phyloP scores from a whole-genome alignment of 1,284 basidiomycete species.

The Tilletia indica region DNA sequence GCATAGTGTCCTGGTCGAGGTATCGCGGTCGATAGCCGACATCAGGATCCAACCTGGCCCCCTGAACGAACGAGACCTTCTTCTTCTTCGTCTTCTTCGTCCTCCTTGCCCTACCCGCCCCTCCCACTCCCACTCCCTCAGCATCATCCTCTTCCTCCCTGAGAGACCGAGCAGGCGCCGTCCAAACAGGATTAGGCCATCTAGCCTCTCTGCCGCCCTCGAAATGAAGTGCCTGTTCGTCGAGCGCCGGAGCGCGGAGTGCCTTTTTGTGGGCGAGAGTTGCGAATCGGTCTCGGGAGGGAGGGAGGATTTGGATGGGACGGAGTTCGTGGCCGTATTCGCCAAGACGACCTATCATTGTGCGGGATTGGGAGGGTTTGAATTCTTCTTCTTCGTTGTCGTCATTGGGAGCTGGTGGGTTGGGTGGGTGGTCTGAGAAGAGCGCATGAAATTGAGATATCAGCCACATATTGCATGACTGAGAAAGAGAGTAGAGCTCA shows the following conservation, averaged over 20 bases:
- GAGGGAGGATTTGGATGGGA: not conserved
- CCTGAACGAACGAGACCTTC: not conserved
- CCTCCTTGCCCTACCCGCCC: not conserved
- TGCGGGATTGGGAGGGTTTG: too few relatives aligned
- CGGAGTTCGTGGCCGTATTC: constrained; percentile 1
- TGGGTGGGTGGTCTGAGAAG: too few relatives aligned
- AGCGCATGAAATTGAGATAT: too few relatives aligned
- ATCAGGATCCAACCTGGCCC: not conserved
- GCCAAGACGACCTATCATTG: not conserved
- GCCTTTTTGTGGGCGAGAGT: not conserved
- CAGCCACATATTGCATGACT: too few relatives aligned
- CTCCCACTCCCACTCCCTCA: too few relatives aligned
- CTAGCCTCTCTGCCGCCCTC: not conserved
- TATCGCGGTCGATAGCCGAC: too few relatives aligned
- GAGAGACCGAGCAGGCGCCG: not conserved
- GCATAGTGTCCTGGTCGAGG: too few relatives aligned
- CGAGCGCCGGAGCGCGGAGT: not conserved
- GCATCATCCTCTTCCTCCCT: not conserved
- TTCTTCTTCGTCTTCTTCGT: not conserved
- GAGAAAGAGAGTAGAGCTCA: too few relatives aligned
- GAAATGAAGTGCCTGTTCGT: not conserved
- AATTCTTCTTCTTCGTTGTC: too few relatives aligned
- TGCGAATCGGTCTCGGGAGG: not conserved
- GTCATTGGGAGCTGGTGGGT: too few relatives aligned
- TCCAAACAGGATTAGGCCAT: not conserved